Evolutionary conservation across 257 asterid species (phyloP), one percentile per base, ranked within the genome.

Genomic region (Solanum commersonii): DNA sequence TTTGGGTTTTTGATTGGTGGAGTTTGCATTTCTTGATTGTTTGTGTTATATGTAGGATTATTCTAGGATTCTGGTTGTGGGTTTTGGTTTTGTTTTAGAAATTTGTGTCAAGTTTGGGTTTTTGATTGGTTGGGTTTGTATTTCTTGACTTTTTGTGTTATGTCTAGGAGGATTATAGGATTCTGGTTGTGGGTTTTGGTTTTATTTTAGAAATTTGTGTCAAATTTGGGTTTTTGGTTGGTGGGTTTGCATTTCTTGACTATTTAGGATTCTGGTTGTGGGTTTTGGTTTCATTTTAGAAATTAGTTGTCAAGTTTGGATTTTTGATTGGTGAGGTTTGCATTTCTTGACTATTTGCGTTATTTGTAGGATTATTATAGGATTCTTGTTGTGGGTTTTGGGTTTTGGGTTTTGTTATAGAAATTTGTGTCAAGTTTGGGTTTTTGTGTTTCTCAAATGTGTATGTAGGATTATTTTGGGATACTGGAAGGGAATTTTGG

Each of bases 401-500:
- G n/a, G n/a, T n/a, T 18, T 8, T 72, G 79, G 27, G 15, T 72
- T 72, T 72, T 33, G 5, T 34, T 20, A 8, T 18, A 34, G 42
- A 34, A 73, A 34, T 20, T 18, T 73, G 46, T 73, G 46, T 20
- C 46, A 35, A 73, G 46, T 73, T 29, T n/a, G 52, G n/a, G 68
- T 23, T 84, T 84, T 56, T 46, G 56, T 15, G 52, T 86, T 65
- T 42, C 73, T 46, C 20, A 65, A 15, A 85, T 86, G 37, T 71
- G 40, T 8, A 6, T 89, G 84, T 90, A 96, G 98, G 98, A 96
- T 89, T 94, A 94, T 88, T 94, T 94, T 87, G 90, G 93, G 88
- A 92, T 95, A 72, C 72, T 97, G 85, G 98, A 95, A 89, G 98
- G 94, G 78, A 95, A 94, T 91, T 94, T 90, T 88, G 98, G 94